Conservation (phyloP, 2,329 filamentous ascomycete genomes). For the Aspergillus candidus region DNA sequence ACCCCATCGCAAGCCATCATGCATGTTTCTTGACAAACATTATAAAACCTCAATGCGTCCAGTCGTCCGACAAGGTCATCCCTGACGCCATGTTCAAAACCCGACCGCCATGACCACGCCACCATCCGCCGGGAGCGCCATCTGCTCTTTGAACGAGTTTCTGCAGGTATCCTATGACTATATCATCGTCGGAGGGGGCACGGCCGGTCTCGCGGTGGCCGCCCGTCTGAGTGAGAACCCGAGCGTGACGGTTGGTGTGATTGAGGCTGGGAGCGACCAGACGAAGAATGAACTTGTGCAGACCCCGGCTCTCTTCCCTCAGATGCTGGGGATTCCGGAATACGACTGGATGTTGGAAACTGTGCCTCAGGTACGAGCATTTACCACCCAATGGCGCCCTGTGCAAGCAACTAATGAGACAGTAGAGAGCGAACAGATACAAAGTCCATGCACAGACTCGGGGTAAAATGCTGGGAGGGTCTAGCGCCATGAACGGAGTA, state of each 20-base stretch:
- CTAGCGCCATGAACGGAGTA: constrained; percentile 11
- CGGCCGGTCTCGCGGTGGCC: constrained; percentile 44
- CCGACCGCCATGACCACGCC: neutral
- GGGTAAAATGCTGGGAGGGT: constrained; percentile 14
- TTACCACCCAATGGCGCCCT: no score
- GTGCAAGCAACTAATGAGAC: no score
- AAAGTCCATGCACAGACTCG: constrained; percentile 8
- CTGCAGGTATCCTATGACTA: constrained; percentile 14
- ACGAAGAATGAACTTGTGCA: constrained; percentile 1
- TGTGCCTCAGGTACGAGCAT: constrained; percentile 6
- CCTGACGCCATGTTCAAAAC: no score
- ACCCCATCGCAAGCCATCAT: no score
- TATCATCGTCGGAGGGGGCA: constrained; percentile 49
- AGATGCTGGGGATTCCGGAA: constrained; percentile 6
- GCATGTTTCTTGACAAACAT: no score
- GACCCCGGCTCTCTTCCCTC: constrained; percentile 1
- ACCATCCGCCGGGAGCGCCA: neutral
- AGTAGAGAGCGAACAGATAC: constrained; percentile 4
- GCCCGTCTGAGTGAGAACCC: constrained; percentile 38
- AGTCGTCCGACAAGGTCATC: no score
- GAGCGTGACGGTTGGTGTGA: constrained; percentile 34
- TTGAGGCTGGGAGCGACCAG: constrained; percentile 37
- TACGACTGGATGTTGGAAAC: constrained; percentile 9
- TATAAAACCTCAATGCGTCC: no score
- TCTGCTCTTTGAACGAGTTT: constrained; percentile 3